Percentiles rank a stretch among this genome's conserved stretches.
These are phyloP conservation scores for Calendula officinalis DNA, from an alignment of 129 eudicot species.

Conservation along the genomic window DNA sequence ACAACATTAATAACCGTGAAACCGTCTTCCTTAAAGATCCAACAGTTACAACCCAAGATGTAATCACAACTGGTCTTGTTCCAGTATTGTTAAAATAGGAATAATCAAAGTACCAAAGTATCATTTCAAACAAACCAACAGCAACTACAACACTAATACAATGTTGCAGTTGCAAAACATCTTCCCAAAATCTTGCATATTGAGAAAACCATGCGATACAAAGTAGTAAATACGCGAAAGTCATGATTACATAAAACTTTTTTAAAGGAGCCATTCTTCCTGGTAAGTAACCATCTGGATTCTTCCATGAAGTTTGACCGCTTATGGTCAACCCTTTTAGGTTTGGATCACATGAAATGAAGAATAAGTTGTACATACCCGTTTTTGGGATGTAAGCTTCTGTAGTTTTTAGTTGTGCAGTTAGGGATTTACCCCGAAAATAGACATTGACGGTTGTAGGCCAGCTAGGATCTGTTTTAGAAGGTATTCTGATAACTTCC, in stretches of 20 bases:
- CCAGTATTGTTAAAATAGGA: conserved; percentile 84
- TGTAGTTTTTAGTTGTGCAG: conserved; percentile 54
- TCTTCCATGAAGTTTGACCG: conserved; percentile 92
- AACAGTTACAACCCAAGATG: conserved; percentile 94
- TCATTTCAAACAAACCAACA: conserved; percentile 83
- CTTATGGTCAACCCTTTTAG: conserved; percentile 72
- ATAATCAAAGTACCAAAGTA: conserved; percentile 92
- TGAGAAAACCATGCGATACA: conserved; percentile 78
- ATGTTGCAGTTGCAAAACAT: conserved; percentile 88
- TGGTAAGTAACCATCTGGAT: conserved; percentile 91
- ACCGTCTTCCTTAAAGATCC: conserved; percentile 83
- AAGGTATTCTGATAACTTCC: conserved; percentile 76
- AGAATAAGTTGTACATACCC: conserved; percentile 96
- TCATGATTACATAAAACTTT: conserved; percentile 77
- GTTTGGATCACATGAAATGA: conserved; percentile 83
- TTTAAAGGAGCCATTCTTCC: conserved; percentile 96
- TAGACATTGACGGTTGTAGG: conserved; percentile 65
- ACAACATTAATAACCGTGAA: conserved; percentile 81
- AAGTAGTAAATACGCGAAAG: conserved; percentile 63
- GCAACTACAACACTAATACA: conserved; percentile 81
- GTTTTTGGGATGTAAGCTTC: conserved; percentile 65
- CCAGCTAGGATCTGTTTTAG: conserved; percentile 69
- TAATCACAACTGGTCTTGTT: conserved; percentile 75
- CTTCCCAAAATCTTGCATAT: conserved; percentile 76
- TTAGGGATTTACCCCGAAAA: conserved; percentile 61